These are phyloP conservation scores for Helianthus annuus DNA, from an alignment of 129 eudicot genomes.

Conservation along the genomic window DNA sequence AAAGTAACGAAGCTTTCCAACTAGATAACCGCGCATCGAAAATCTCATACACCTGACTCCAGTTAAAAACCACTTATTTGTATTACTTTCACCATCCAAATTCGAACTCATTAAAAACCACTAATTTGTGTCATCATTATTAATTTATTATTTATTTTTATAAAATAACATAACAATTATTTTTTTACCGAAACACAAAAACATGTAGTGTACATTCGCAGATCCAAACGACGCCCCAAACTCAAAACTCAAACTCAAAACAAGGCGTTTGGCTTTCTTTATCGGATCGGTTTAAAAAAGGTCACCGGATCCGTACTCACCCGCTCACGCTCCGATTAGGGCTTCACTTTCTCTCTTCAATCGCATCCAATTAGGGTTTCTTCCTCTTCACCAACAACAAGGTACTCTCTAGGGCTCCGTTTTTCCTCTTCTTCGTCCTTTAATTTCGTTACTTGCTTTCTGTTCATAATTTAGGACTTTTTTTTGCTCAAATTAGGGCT, in stretches of 20 bases:
- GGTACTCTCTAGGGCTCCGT: conserved; percentile 16
- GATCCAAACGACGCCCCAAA: not conserved
- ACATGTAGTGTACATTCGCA: not conserved
- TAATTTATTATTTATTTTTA: no score
- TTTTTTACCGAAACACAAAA: no score
- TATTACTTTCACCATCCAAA: no score
- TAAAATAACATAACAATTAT: no score
- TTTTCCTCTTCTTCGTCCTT: not conserved
- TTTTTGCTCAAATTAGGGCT: not conserved
- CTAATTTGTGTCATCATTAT: no score
- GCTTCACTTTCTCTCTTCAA: not conserved
- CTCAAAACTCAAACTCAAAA: not conserved
- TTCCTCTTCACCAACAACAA: not conserved
- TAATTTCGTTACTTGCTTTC: conserved; percentile 1
- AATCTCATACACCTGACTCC: no score
- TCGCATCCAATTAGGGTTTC: not conserved
- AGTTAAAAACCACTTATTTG: no score
- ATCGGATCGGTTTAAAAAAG: conserved; percentile 3
- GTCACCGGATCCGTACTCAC: conserved; percentile 21
- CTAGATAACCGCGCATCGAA: no score
- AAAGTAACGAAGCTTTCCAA: no score
- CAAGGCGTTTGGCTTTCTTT: not conserved
- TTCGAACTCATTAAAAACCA: no score
- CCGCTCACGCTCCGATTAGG: conserved; percentile 4
- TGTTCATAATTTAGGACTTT: conserved; percentile 10